Evolutionary conservation across 1,139 yeast genomes (phyloP), one percentile per base, ranked within the genome.

Genomic region (Blastobotrys ciferrii): DNA sequence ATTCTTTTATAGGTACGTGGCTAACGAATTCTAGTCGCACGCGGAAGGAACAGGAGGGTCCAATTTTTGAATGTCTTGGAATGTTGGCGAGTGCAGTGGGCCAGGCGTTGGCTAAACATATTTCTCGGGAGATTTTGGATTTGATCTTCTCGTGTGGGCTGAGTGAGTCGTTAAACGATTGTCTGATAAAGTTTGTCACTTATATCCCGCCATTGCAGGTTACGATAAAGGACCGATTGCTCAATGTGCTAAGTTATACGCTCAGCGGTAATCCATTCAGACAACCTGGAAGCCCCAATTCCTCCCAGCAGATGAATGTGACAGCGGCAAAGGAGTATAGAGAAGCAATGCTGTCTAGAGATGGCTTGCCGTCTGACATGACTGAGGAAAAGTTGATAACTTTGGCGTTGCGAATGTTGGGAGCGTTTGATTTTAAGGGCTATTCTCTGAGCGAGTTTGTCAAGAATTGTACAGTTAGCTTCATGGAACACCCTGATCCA

Each of bases 11-110:
- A 2, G 17, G 2, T 15, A 14, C 32, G n/a, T n/a, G n/a, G 14
- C 51, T 52, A 48, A 47, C 53, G 35, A 13, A 7, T 20, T 35
- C 61, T 74, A 58, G 60, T 39, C 81, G 81, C 45, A 72, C 74
- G 32, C 75, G 85, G 55, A 84, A 81, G 60, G 92, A 85, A 46
- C 83, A 87, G 39, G 96, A 88, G 57, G 85, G 89, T 0, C 91
- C 96, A 0, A 81, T 92, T 18, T 92, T 91, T 60, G 89, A 86
- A 58, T 92, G 98, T 64, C 77, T 92, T 45, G 88, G 95, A 0
- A 86, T 87, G 68, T 71, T 92, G 43, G 91, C 96, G 0, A 77
- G 78, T 19, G 95, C 98, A 0, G 89, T 91, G 11, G 98, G 97
- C 0, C 95, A 96, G n/a, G 95, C 96, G 0, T 73, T 92, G 47